Evolutionary conservation across 2,329 filamentous ascomycete genomes (phyloP), one percentile per base, ranked within the genome.

Genomic region (Pseudocercospora eumusae): DNA sequence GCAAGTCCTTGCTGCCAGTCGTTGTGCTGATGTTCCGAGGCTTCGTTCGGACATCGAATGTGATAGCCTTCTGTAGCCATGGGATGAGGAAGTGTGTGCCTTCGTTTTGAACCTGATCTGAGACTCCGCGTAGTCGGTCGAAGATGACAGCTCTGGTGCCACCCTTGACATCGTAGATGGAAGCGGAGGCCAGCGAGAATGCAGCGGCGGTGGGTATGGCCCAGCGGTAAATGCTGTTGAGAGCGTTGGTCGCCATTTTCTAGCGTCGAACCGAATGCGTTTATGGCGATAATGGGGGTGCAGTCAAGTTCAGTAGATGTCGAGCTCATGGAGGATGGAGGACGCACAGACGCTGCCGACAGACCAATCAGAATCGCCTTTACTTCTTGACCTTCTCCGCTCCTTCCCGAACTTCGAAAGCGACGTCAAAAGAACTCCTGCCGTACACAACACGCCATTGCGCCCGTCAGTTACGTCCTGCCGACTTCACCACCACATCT

Each of bases 31-130:
- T 98, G 78, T 96, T 98, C 75, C 95, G 86, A 65, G 95, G 95
- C 85, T 96, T 96, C 61, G 96, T 99, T 67, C 95, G 89, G 69
- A 99, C 95, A 81, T 99, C 95, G 77, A 96, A 99, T 76, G 96
- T 84, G 80, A 99, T 92, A 72, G 89, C 91, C 79, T 88, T 89
- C 80, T 99, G 95, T 76, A 99, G 81, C 95, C 95, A 99, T 7
- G 95, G 95, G 40, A 99, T 79, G 59, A 99, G 82, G 78, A 99
- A 96, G 78, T 99, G 95, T 60, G 95, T 99, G 74, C 95, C 95
- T 81, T 99, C 95, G 78, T 92, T 96, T 73, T 95, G 82, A 61
- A 99, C 95, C 55, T 85, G 81, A 70, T 99, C 93, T 83, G 96
- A 93, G 68, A 99, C 95, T 81, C 95, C 95, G 56, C 87, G 85